Percentiles rank a stretch among this genome's conserved stretches.
These are phyloP conservation scores for Rauvolfia tetraphylla DNA, from an alignment of 257 asterid species.

Conservation along the genomic window DNA sequence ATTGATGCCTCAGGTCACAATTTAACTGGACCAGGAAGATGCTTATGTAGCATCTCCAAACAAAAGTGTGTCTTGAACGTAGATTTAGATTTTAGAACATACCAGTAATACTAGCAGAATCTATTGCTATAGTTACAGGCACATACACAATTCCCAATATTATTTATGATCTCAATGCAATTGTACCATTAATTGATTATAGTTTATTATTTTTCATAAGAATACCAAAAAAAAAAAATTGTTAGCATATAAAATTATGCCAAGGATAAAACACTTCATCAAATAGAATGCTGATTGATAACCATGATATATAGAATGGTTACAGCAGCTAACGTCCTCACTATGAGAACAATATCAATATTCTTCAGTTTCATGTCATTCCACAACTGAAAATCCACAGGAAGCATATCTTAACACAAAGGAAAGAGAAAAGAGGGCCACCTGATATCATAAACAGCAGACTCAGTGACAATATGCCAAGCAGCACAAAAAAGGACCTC, in stretches of 20 bases:
- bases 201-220: neutral
- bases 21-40: neutral
- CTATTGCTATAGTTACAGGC: neutral
- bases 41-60: neutral
- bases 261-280: neutral
- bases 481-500: neutral
- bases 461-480: neutral
- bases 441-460: neutral
- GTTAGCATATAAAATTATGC: neutral
- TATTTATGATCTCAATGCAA: neutral
- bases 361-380: neutral
- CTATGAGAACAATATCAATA: neutral
- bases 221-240: neutral
- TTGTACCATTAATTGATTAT: neutral
- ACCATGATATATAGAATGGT: neutral
- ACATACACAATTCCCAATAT: neutral
- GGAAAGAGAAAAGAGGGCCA: neutral
- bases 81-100: neutral
- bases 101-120: neutral
- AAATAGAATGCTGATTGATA: neutral
- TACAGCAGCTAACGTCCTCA: neutral
- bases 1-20: neutral
- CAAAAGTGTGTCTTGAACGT: neutral
- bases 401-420: neutral
- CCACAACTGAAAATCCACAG: neutral